A percentile compares a stretch with the other conserved stretches of the same genome.
Conservation (phyloP, 768 basidiomycete genomes). For the Trametes cubensis region DNA sequence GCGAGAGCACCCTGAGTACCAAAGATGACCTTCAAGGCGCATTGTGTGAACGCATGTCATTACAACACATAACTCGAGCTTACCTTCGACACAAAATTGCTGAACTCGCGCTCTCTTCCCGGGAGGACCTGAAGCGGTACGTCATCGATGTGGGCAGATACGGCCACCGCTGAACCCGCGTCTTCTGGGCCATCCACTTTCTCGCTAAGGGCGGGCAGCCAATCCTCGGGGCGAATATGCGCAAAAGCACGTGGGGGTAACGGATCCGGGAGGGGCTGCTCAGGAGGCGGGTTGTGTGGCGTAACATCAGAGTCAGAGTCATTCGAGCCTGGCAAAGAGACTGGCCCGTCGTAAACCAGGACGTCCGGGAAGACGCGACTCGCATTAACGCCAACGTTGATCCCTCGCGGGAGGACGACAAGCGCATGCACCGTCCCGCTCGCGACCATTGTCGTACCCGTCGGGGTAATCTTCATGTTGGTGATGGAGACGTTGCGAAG, state of each 20-base stretch:
- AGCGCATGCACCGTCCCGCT: constrained; percentile 70
- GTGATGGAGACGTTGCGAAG: constrained; percentile 73
- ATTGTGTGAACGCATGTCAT: constrained; percentile 7
- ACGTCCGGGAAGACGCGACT: constrained; percentile 73
- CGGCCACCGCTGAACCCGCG: constrained; percentile 56
- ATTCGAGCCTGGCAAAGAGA: constrained; percentile 39
- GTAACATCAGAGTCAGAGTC: neutral
- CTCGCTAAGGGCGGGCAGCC: constrained; percentile 55
- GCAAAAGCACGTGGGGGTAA: constrained; percentile 75
- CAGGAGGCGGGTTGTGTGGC: constrained; percentile 37
- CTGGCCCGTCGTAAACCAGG: constrained; percentile 74
- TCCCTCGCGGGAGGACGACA: constrained; percentile 68
- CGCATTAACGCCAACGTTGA: constrained; percentile 67
- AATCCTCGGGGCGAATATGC: constrained; percentile 69
- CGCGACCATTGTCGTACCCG: constrained; percentile 53
- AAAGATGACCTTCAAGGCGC: constrained; percentile 63
- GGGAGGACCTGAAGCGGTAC: constrained; percentile 79
- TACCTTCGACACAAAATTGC: constrained; percentile 78
- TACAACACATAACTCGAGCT: neutral
- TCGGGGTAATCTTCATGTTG: constrained; percentile 71
- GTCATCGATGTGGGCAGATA: constrained; percentile 69
- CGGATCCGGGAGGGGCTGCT: constrained; percentile 62
- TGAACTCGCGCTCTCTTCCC: constrained; percentile 75
- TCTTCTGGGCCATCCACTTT: constrained; percentile 43
- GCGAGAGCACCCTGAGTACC: constrained; percentile 65